Evolutionary conservation across 2,329 filamentous ascomycete species (phyloP).

Genomic region (Graphilbum fragrans): DNA sequence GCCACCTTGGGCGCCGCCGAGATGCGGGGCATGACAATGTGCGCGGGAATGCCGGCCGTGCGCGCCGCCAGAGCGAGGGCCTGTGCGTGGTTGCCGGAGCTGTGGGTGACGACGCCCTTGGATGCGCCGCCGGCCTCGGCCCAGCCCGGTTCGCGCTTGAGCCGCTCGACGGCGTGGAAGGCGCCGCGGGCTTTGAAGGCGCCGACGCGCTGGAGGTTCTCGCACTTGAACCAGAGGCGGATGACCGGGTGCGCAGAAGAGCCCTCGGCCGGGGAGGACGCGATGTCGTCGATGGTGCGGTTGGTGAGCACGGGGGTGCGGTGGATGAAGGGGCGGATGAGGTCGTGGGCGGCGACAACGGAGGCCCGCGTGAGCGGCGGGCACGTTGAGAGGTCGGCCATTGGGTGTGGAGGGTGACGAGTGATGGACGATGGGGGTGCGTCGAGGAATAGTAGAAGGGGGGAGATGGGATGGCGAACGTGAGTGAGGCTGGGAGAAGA

Average conservation of each 20-base stretch:
- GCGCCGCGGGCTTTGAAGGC: conserved; percentile 90
- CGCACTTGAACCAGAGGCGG: conserved; percentile 85
- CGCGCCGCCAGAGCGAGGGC: conserved; percentile 77
- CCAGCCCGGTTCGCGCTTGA: conserved; percentile 51
- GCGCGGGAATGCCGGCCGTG: conserved; percentile 60
- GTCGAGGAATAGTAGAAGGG: neutral
- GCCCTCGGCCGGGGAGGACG: conserved; percentile 51
- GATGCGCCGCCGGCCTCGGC: conserved; percentile 44
- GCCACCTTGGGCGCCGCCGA: conserved; percentile 77
- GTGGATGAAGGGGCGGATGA: conserved; percentile 69
- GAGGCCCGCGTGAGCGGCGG: conserved; percentile 61
- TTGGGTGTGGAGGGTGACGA: conserved; percentile 17
- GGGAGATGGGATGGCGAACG: neutral
- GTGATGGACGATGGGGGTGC: too few relatives aligned
- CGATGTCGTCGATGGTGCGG: conserved; percentile 59
- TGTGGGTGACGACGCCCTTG: conserved; percentile 79
- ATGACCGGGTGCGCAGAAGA: conserved; percentile 22
- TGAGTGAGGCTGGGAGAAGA: neutral
- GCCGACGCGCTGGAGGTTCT: conserved; percentile 82
- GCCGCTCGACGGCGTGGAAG: conserved; percentile 67
- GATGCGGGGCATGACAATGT: conserved; percentile 89
- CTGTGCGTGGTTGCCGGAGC: conserved; percentile 89
- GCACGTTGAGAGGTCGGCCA: conserved; percentile 41
- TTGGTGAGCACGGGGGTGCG: conserved; percentile 74
- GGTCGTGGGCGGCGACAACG: conserved; percentile 56